Evolutionary conservation across 345 rosid genomes (phyloP), one percentile per base, ranked within the genome.

Genomic region (Ricinus communis): DNA sequence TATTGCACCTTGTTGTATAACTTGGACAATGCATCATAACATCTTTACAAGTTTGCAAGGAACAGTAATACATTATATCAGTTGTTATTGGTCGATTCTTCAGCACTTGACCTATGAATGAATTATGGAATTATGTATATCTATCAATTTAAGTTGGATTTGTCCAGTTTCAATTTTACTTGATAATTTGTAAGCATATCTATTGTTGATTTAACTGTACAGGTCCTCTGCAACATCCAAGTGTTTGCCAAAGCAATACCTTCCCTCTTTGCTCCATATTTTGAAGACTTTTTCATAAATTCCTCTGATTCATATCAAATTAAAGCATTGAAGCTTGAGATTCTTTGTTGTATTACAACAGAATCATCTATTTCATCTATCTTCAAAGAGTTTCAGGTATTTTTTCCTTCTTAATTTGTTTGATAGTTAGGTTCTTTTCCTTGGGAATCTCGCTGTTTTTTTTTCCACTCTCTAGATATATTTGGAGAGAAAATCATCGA

Each of bases 311-410:
- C 96, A 61, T 85, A 86, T 87, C 90, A 86, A 84, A 87, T 84
- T 63, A 95, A 84, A 86, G 86, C 91, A 54, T 81, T 92, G 82
- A 95, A 92, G 87, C 97, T 95, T 75, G 93, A 87, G 84, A 90
- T 95, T 75, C 90, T 95, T 77, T 89, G 96, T 80, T 85, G 80
- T 68, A 85, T 92, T 74, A 86, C 88, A 61, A 86, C 90, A 49
- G 86, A 87, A 63, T 87, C 84, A 51, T 88, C 97, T 43, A 79
- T 91, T 77, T 69, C 90, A 62, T 82, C 86, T 21, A 77, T 90
- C 79, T 83, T 92, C 75, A 90, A 79, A 80, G 99, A 95, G 79
- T 89, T 95, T 80, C 95, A 91, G 97, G 98, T 94, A 80, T 72
- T 30, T 55, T 57, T 28, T 22, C 7, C 31, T 8, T 27, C 36